These are phyloP conservation scores for Peterozyma toletana DNA, from an alignment of 805 yeast genomes.

Conservation along the genomic window DNA sequence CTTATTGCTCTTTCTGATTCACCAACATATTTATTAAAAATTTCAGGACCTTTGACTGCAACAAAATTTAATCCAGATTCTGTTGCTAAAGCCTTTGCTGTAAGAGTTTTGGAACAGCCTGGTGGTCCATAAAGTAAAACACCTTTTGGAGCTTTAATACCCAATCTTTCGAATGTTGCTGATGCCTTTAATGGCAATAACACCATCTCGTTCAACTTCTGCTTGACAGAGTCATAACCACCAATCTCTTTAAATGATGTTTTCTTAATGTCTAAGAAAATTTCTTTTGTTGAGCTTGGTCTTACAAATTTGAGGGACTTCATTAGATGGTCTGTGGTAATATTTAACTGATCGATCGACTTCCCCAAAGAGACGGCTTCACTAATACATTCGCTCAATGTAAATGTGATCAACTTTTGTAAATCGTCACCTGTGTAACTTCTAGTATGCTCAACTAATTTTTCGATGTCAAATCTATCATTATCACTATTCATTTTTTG, in stretches of 20 bases:
- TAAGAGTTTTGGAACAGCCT: constrained; percentile 92
- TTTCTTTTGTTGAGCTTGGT: constrained; percentile 97
- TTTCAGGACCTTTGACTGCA: constrained; percentile 96
- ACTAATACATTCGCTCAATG: constrained; percentile 33
- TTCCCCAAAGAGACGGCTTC: constrained; percentile 69
- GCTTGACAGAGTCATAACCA: constrained; percentile 82
- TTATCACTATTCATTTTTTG: constrained; percentile 43
- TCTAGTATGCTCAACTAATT: constrained; percentile 73
- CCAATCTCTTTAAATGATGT: constrained; percentile 94
- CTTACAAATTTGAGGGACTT: constrained; percentile 70
- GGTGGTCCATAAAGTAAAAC: constrained; percentile 95
- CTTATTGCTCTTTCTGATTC: constrained; percentile 92
- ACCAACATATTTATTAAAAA: constrained; percentile 91
- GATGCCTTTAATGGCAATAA: constrained; percentile 84
- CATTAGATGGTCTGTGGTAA: constrained; percentile 53
- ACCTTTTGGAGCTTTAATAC: constrained; percentile 90
- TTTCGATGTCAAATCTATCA: constrained; percentile 44
- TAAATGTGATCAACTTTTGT: constrained; percentile 44
- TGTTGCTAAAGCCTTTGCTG: constrained; percentile 93
- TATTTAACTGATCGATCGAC: constrained; percentile 50
- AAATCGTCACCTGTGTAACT: constrained; percentile 98
- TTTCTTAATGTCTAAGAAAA: constrained; percentile 88
- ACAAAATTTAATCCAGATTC: constrained; percentile 91
- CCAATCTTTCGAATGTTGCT: constrained; percentile 67
- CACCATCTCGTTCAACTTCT: constrained; percentile 80